These are phyloP conservation scores for Coleophoma crateriformis DNA, from an alignment of 2,329 filamentous ascomycete genomes.

Conservation along the genomic window DNA sequence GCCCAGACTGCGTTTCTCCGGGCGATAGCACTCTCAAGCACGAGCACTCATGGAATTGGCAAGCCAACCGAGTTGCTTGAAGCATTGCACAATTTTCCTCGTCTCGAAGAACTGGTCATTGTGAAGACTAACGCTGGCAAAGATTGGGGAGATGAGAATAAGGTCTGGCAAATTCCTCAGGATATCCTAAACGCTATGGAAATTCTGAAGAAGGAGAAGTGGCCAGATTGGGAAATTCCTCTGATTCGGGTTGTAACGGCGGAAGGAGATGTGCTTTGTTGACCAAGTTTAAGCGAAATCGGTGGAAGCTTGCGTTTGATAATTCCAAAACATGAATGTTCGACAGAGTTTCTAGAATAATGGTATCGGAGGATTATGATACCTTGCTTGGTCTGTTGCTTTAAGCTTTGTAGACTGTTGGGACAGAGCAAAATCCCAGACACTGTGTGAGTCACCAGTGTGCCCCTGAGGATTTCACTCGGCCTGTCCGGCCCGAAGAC, in stretches of 20 bases:
- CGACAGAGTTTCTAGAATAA: no score
- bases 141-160: background rate
- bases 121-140: background rate
- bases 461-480: no score
- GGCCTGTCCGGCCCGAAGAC: no score
- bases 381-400: no score
- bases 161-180: background rate
- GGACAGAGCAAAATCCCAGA: no score
- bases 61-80: background rate
- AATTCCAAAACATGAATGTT: no score
- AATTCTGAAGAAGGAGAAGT: background rate
- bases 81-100: background rate
- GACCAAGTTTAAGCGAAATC: background rate
- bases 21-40: background rate
- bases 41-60: no score
- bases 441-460: no score
- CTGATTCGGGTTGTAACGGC: background rate
- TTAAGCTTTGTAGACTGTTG: no score
- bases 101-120: background rate
- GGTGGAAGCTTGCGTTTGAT: no score
- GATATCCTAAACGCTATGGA: background rate
- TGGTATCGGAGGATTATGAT: no score
- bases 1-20: background rate
- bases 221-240: background rate
- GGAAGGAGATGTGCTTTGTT: background rate